Evolutionary conservation across 1,139 yeast genomes (phyloP), one percentile per base, ranked within the genome.

Genomic region (Spathaspora jeffriesii): DNA sequence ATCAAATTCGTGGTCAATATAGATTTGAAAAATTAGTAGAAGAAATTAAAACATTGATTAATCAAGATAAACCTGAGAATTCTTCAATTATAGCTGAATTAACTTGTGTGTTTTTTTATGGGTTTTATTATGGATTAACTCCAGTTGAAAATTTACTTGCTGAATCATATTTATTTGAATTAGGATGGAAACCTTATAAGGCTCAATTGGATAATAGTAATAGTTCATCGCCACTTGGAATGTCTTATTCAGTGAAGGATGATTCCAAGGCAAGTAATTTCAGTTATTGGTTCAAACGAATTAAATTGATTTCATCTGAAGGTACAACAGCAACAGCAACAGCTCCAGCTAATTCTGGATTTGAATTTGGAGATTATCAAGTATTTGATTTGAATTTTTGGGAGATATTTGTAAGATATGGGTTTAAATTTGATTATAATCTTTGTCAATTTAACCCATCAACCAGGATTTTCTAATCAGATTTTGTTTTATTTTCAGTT

Each of bases 81-180:
- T 48, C 50, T 4, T 39, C 50, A 2, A 48, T 63, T 34, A 60
- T 68, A 40, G 67, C 70, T 41, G 75, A 73, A 55, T 56, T 73
- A 48, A 70, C 74, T 14, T 70, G 76, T 47, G 81, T 81, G 3
- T 65, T 83, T 43, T 84, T 84, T 55, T 84, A 73, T 60, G 88
- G 85, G 3, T 81, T 70, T 56, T 84, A 82, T 56, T 82, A 73
- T 59, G 84, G 84, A 2, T 61, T 77, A 39, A 76, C 85, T 1
- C 80, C 78, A 13, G 64, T 68, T 47, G 85, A 81, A 57, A 70
- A 73, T 54, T 62, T 73, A 50, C 67, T 74, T 32, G 79, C 80
- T 2, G 80, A 75, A 57, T 57, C 66, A 2, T 65, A 67, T 50
- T 65, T 75, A 46, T 70, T 68, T 52, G 63, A 64, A 45, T 59